These are phyloP conservation scores for Pseudonitzschia delicatissima DNA, from an alignment of 108 stramenopile genomes.

Conservation along the genomic window DNA sequence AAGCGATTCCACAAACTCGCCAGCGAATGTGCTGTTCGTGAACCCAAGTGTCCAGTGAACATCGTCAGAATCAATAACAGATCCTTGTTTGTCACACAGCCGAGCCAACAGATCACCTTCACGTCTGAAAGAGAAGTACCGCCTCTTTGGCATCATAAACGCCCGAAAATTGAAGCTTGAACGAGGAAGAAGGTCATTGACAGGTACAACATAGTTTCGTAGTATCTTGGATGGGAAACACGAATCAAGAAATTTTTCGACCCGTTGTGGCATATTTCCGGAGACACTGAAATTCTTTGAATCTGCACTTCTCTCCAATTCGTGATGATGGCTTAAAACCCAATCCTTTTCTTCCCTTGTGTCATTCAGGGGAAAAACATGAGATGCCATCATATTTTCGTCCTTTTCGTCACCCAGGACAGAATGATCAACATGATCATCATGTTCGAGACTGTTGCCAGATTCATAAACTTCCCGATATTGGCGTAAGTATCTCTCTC, in stretches of 20 bases:
- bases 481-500: slow-evolving; percentile 34
- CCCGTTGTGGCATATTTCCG: slow-evolving; percentile 28
- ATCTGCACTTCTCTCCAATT: slow-evolving; percentile 2
- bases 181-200: slow-evolving; percentile 34
- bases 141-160: slow-evolving; percentile 62
- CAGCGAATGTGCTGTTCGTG: slow-evolving; percentile 65
- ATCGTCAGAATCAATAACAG: slow-evolving; percentile 26
- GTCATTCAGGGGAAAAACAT: slow-evolving; percentile 46
- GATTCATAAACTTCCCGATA: slow-evolving; percentile 41
- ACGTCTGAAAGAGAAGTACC: slow-evolving; percentile 62
- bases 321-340: slow-evolving; percentile 42
- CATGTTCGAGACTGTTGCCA: background rate
- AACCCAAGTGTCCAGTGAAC: slow-evolving; percentile 65
- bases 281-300: slow-evolving; percentile 10
- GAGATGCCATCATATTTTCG: slow-evolving; percentile 28
- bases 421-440: background rate
- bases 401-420: slow-evolving; percentile 7
- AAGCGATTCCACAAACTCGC: slow-evolving; percentile 67
- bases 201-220: slow-evolving; percentile 41
- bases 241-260: slow-evolving; percentile 45
- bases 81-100: slow-evolving; percentile 49
- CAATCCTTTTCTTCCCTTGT: slow-evolving; percentile 44
- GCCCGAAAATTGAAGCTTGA: slow-evolving; percentile 63
- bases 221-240: slow-evolving; percentile 58
- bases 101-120: slow-evolving; percentile 61